phyloP scores from a whole-genome alignment of 768 basidiomycete genomes.

The Rhodotorula graminis region DNA sequence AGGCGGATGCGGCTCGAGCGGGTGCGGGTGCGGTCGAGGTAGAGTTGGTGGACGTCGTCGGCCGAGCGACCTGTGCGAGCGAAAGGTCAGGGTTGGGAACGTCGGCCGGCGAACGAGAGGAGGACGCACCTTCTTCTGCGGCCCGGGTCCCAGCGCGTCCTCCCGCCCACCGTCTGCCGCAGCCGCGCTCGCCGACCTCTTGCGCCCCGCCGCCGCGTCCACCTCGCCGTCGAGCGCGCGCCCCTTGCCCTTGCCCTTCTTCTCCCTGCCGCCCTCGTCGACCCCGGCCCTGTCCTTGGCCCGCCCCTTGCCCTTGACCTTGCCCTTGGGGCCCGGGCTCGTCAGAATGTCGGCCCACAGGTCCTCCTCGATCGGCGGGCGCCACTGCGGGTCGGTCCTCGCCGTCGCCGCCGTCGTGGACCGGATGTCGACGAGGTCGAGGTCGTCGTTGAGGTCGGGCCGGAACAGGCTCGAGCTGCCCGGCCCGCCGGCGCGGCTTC shows the following conservation, averaged over 20 bases:
- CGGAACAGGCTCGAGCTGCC: background rate
- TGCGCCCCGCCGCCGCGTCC: background rate
- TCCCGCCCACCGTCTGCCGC: background rate
- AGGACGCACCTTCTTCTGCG: background rate
- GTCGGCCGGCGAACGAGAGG: background rate
- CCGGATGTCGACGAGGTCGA: background rate
- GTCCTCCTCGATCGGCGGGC: background rate
- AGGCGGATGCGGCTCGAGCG: background rate
- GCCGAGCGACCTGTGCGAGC: background rate
- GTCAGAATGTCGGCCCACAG: constrained; percentile 9
- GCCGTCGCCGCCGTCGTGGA: background rate
- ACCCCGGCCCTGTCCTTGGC: background rate
- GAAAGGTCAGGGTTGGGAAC: too few relatives aligned
- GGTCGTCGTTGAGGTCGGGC: background rate
- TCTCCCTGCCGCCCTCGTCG: background rate
- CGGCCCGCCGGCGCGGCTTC: background rate
- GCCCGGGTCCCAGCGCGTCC: background rate
- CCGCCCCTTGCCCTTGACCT: constrained; percentile 1
- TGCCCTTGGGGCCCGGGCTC: background rate
- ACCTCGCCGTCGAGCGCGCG: background rate
- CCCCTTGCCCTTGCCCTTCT: background rate
- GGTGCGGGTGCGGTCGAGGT: too few relatives aligned
- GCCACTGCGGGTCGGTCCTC: background rate
- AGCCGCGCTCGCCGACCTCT: background rate
- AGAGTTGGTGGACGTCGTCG: background rate